Base-by-base conservation (phyloP, 1,284 basidiomycete species). In the Boletus calvinii region DNA sequence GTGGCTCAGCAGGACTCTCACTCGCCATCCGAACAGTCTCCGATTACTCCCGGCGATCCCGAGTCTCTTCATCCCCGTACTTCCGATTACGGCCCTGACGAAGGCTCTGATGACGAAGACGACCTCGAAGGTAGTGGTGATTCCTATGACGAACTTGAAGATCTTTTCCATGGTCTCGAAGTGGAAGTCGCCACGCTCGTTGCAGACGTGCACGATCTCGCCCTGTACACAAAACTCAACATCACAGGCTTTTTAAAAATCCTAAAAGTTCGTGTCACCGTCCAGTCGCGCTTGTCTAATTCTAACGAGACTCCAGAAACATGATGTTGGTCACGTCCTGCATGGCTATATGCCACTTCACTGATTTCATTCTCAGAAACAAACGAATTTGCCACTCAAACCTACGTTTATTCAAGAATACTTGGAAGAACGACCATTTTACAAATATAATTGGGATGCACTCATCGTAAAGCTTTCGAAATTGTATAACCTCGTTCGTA, bases 191-290 rank as follows among this genome's bases (percentile, higher is more conserved):
- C 96, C 1, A 90, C 85, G 42, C 84, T 99, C 50, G 96, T 99
- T 24, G 96, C 97, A 3, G 97, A 99, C 65, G 96, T 99, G 8
- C 97, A 99, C 68, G 97, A 99, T 72, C 80, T 99, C 26, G 95
- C 96, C 11, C 75, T 96, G 49, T 96, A 94, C 71, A 90, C 91
- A 6, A 98, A 98, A 72, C 81, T 98, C 59, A 98, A 98, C 71
- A 94, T 92, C 68, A 96, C 97, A 1, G 97, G 97, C 9, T 99
- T 99, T 73, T 91, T 98, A 80, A 99, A 99, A 76, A 99, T 99
- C 59, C 80, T 98, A 59, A 99, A 99, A 81, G 87, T 85, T 46
- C 13, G 61, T 56, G 36, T 39, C 26, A 6, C 48, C 31, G 13
- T 41, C 52, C 51, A 38, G n/a, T 9, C 4, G 36, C 47, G 18